phyloP scores from a whole-genome alignment of 805 yeast species.

The Ogataea ganodermae region DNA sequence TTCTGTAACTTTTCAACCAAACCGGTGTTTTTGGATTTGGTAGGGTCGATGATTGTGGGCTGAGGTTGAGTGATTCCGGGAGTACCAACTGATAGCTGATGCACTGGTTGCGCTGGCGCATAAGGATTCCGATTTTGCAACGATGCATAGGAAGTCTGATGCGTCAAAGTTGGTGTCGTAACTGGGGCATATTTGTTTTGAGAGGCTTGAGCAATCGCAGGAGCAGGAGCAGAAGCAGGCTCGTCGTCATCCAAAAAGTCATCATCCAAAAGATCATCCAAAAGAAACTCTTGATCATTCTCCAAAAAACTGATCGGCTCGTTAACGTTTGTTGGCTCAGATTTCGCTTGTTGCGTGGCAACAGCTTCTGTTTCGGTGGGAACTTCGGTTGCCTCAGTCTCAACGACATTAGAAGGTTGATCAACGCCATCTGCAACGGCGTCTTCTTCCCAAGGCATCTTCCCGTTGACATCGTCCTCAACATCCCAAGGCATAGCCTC shows the following conservation, averaged over 20 bases:
- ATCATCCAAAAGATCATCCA: conserved; percentile 41
- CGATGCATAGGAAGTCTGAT: not conserved
- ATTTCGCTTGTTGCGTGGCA: not conserved
- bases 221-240: conserved; percentile 4
- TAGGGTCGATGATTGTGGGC: conserved; percentile 4
- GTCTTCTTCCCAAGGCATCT: conserved; percentile 14
- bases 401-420: no score
- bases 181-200: not conserved
- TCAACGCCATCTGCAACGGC: no score
- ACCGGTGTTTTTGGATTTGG: conserved; percentile 12
- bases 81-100: not conserved
- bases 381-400: not conserved
- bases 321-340: conserved; percentile 22
- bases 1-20: conserved; percentile 38
- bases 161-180: not conserved
- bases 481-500: conserved; percentile 4
- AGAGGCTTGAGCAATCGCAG: not conserved
- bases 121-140: conserved; percentile 4
- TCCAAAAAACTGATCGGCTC: conserved; percentile 46
- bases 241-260: conserved; percentile 35
- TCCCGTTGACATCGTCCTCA: conserved; percentile 2
- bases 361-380: not conserved
- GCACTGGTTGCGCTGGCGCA: conserved; percentile 3
- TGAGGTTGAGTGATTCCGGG: conserved; percentile 4
- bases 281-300: conserved; percentile 45